Evolutionary conservation across 2,329 filamentous ascomycete species (phyloP).

Genomic region (Scedosporium dehoogii): DNA sequence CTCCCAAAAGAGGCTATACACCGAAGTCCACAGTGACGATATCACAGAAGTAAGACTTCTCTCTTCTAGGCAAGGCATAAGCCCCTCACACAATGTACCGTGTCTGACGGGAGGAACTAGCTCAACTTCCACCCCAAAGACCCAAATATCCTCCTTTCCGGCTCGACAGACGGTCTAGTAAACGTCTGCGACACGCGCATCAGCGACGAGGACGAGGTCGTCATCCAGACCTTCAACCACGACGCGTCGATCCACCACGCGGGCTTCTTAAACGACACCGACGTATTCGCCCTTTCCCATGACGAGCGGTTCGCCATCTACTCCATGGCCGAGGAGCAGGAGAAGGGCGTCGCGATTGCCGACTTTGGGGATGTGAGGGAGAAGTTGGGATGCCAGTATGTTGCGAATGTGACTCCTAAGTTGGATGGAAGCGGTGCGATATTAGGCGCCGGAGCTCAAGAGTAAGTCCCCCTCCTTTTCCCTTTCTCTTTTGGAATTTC

Average conservation of each 20-base stretch:
- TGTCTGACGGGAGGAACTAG: neutral
- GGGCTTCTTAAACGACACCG: constrained; percentile 54
- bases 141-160: constrained; percentile 57
- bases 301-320: constrained; percentile 72
- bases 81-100: neutral
- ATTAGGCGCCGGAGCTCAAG: constrained; percentile 56
- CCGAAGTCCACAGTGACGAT: constrained; percentile 59
- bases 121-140: constrained; percentile 48
- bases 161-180: constrained; percentile 70
- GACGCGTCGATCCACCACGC: constrained; percentile 64
- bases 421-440: constrained; percentile 47
- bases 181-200: constrained; percentile 66
- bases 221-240: constrained; percentile 71
- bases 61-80: constrained; percentile 1
- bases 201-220: constrained; percentile 65
- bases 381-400: constrained; percentile 61
- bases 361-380: constrained; percentile 62
- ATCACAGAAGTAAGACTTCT: constrained; percentile 42
- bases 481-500: neutral
- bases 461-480: constrained; percentile 33
- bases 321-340: constrained; percentile 53
- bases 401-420: constrained; percentile 56
- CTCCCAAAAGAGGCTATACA: constrained; percentile 41
- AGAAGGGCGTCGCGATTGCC: constrained; percentile 43
- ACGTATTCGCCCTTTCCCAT: constrained; percentile 65